Percentiles rank a stretch among this genome's conserved stretches.
These are phyloP conservation scores for Penicillium crystallinum DNA, from an alignment of 495 filamentous ascomycete genomes.

Conservation along the genomic window DNA sequence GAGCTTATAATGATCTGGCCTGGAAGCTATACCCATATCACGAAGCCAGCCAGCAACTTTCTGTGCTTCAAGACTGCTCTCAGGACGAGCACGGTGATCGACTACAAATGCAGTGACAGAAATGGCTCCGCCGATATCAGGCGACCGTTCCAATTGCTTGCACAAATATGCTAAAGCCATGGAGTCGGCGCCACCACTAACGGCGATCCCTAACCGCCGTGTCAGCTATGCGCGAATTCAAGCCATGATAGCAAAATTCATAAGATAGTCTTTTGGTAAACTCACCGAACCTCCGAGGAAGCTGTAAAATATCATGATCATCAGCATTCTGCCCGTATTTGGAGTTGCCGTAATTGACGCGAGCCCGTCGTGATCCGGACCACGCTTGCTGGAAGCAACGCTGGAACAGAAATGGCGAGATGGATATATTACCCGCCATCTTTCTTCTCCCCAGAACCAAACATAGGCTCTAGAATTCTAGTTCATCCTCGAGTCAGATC, in stretches of 20 bases:
- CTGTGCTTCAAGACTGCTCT: constrained; percentile 62
- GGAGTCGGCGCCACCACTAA: constrained; percentile 93
- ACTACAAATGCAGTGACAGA: constrained; percentile 64
- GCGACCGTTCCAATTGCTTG: constrained; percentile 32
- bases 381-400: constrained; percentile 9
- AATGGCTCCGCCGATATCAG: constrained; percentile 18
- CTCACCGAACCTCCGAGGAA: constrained; percentile 6
- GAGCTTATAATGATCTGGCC: background rate
- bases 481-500: background rate
- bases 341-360: constrained; percentile 1
- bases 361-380: constrained; percentile 7
- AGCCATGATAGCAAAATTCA: background rate
- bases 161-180: constrained; percentile 88
- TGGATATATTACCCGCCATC: constrained; percentile 6
- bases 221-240: background rate
- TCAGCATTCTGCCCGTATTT: background rate
- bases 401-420: constrained; percentile 4
- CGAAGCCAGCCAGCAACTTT: constrained; percentile 52
- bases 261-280: background rate
- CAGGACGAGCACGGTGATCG: constrained; percentile 68
- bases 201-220: constrained; percentile 60
- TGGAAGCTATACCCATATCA: constrained; percentile 29
- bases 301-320: background rate
- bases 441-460: background rate
- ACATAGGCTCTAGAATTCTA: background rate